Percentiles rank a stretch among this genome's conserved stretches.
These are phyloP conservation scores for Kwoniella pini DNA, from an alignment of 768 basidiomycete species.

Conservation along the genomic window DNA sequence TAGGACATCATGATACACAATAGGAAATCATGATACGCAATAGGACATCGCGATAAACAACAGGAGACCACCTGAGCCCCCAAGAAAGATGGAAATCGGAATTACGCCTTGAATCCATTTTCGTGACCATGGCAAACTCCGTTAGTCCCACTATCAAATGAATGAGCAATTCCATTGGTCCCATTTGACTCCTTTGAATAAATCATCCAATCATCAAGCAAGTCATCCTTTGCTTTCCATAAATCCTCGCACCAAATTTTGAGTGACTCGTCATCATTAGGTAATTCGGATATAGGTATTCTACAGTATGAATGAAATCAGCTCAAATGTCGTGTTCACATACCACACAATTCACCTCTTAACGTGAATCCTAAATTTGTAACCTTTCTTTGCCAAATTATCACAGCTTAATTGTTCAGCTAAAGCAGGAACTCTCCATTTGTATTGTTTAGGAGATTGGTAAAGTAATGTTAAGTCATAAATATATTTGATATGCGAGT, in stretches of 20 bases:
- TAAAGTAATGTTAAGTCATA: conserved; percentile 42
- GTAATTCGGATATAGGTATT: conserved; percentile 29
- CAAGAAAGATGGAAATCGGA: too few relatives aligned
- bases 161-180: not conserved
- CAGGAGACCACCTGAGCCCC: too few relatives aligned
- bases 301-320: conserved; percentile 7
- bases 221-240: conserved; percentile 31
- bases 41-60: too few relatives aligned
- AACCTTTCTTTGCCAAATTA: conserved; percentile 33
- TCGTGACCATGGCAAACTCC: not conserved
- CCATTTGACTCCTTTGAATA: not conserved
- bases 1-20: too few relatives aligned
- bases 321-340: too few relatives aligned
- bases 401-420: conserved; percentile 24
- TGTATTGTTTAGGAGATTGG: conserved; percentile 15
- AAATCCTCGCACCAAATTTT: conserved; percentile 35
- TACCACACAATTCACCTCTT: conserved; percentile 26
- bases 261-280: conserved; percentile 28
- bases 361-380: conserved; percentile 32
- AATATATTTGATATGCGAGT: conserved; percentile 38
- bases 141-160: not conserved
- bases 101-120: too few relatives aligned
- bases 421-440: conserved; percentile 18
- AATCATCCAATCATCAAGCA: conserved; percentile 12
- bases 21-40: too few relatives aligned